Evolutionary conservation across 148 eudicot genomes (phyloP), one percentile per base, ranked within the genome.

Genomic region (Rhododendron henanense): DNA sequence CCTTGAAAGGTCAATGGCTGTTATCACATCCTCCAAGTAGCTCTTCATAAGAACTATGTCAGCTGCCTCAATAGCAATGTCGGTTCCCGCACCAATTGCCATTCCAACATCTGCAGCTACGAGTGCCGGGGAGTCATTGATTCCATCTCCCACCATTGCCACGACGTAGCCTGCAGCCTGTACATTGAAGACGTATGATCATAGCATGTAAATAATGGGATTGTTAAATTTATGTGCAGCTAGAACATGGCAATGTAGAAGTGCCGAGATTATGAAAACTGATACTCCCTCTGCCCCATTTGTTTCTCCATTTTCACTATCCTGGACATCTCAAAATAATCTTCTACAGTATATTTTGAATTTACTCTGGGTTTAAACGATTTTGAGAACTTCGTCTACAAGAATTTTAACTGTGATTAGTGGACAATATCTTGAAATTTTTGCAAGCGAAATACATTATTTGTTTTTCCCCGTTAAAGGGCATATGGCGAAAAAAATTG

Each of bases 141-240:
- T 95, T 25, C 99, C 99, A 80, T 97, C 99, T 59, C 98, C 98
- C 23, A 97, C 98, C 99, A 95, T 97, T 41, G 99, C 99, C 85
- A 97, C 99, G 6, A 78, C 85, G 79, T 92, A 88, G 57, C 98
- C 98, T 85, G 89, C 91, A 75, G 90, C 96, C 99, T 96, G 92
- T 35, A 7, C 21, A 45, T 21, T 6, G 4, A 78, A 45, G 78
- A 31, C 3, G 44, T 0, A 14, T 74, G 44, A 33, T 33, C 5
- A 31, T 28, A n/a, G 2, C 39, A 71, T 28, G 76, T 25, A 71
- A 71, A 33, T 18, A 75, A 16, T 35, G 45, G 6, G 45, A 74
- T 75, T 35, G 14, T 33, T 31, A 25, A 73, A 0, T n/a, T 13
- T 15, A 6, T 37, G 25, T 33, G n/a, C 18, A 75, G 10, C 45